A percentile compares a stretch with the other conserved stretches of the same genome.
These are phyloP conservation scores for Fagus sylvatica DNA, from an alignment of 306 rosid genomes.

Conservation along the genomic window DNA sequence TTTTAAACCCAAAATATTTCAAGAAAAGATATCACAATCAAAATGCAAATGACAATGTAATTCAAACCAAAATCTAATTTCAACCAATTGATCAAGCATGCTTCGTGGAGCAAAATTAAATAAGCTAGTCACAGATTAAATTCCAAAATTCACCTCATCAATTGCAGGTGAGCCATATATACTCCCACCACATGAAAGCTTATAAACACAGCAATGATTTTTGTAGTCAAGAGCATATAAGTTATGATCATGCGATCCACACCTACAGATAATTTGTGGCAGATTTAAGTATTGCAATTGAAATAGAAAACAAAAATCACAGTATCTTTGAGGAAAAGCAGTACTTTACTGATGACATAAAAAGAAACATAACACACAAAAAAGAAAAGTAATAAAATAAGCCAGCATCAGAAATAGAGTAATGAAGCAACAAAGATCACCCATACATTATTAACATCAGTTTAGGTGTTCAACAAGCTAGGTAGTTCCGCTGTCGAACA, in stretches of 20 bases:
- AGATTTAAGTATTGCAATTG: background rate
- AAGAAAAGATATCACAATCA: background rate
- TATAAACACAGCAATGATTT: constrained; percentile 64
- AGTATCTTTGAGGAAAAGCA: background rate
- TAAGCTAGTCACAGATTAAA: background rate
- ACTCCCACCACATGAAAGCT: constrained; percentile 85
- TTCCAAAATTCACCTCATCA: constrained; percentile 63
- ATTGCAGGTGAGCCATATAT: constrained; percentile 85
- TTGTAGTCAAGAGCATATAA: constrained; percentile 88
- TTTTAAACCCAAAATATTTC: background rate
- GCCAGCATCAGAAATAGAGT: background rate
- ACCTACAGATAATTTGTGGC: constrained; percentile 52
- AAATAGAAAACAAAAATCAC: background rate
- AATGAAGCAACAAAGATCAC: background rate
- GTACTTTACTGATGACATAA: background rate
- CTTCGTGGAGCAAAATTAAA: background rate
- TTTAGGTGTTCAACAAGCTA: background rate
- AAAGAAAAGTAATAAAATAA: background rate
- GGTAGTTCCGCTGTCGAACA: background rate
- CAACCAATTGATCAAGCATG: background rate
- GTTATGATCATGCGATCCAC: constrained; percentile 91
- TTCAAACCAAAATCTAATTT: background rate
- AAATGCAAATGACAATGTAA: background rate
- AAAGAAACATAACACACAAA: background rate
- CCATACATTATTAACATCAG: background rate